Conservation (phyloP, 768 basidiomycete genomes). For the Asterophora parasitica region DNA sequence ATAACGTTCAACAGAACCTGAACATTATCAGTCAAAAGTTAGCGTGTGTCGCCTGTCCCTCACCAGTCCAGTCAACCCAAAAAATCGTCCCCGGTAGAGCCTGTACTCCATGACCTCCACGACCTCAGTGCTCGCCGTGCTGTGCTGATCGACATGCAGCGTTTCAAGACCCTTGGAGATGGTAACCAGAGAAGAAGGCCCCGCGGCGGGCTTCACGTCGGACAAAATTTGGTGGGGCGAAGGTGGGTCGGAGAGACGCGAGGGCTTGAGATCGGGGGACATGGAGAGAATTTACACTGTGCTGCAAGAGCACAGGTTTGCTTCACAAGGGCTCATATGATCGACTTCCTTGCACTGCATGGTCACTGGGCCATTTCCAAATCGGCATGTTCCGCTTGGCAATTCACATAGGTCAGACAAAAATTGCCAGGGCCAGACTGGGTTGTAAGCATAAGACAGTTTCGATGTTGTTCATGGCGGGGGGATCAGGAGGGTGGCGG, state of each 20-base stretch:
- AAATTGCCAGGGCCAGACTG: too few relatives aligned
- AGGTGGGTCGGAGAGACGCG: neutral
- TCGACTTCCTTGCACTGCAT: neutral
- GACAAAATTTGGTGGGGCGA: neutral
- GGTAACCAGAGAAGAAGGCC: neutral
- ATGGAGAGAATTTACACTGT: neutral
- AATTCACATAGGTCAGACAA: too few relatives aligned
- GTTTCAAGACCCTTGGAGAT: neutral
- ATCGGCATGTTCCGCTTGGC: too few relatives aligned
- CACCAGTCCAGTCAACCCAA: conserved; percentile 60
- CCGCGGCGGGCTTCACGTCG: neutral
- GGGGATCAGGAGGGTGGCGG: too few relatives aligned
- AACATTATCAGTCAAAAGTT: neutral
- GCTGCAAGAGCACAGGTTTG: neutral
- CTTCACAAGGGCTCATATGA: neutral
- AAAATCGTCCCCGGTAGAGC: conserved; percentile 66
- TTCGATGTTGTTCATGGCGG: too few relatives aligned
- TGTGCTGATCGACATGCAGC: neutral
- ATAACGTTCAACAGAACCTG: conserved; percentile 62
- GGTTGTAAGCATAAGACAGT: too few relatives aligned
- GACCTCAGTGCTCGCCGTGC: neutral
- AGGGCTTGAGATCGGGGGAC: neutral
- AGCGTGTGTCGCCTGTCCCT: conserved; percentile 14
- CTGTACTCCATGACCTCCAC: conserved; percentile 36
- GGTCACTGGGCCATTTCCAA: too few relatives aligned